phyloP scores from a whole-genome alignment of 2,329 filamentous ascomycete genomes.

The Sarocladium brachiariae region DNA sequence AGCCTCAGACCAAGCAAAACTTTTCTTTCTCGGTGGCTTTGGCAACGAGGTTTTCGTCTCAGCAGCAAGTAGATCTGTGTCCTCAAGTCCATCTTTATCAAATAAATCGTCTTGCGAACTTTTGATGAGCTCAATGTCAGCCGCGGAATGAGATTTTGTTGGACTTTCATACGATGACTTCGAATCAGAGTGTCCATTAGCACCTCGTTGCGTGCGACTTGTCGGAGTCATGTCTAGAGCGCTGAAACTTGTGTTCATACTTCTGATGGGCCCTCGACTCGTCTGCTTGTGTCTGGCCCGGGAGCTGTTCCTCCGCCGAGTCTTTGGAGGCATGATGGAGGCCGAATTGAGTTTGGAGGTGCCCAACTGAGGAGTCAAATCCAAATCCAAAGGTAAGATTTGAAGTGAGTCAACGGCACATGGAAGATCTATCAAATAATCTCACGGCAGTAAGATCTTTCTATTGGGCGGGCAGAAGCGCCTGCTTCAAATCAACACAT shows the following conservation, averaged over 20 bases:
- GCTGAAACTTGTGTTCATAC: conserved; percentile 15
- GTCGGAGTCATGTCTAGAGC: conserved; percentile 29
- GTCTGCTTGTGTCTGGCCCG: conserved; percentile 1
- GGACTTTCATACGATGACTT: too few species aligned
- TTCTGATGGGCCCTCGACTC: background rate
- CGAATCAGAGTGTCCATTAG: too few species aligned
- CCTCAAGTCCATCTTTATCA: conserved; percentile 16
- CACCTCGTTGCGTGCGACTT: background rate
- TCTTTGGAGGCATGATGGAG: background rate
- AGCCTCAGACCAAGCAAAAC: conserved; percentile 24
- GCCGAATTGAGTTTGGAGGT: too few species aligned
- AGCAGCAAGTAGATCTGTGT: background rate
- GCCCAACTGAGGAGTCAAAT: too few species aligned
- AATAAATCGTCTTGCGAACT: conserved; percentile 19
- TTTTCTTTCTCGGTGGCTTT: conserved; percentile 1
- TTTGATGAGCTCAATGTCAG: conserved; percentile 17
- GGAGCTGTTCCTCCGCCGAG: background rate
- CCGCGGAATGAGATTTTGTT: background rate
- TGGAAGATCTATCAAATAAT: too few species aligned
- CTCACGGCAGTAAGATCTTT: too few species aligned
- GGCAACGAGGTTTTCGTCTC: background rate
- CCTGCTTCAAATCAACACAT: too few species aligned
- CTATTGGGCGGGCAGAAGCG: too few species aligned
- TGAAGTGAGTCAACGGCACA: too few species aligned
- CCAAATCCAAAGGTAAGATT: too few species aligned